Conservation (phyloP, 208 protist genomes). For the Leishmania guyanensis region DNA sequence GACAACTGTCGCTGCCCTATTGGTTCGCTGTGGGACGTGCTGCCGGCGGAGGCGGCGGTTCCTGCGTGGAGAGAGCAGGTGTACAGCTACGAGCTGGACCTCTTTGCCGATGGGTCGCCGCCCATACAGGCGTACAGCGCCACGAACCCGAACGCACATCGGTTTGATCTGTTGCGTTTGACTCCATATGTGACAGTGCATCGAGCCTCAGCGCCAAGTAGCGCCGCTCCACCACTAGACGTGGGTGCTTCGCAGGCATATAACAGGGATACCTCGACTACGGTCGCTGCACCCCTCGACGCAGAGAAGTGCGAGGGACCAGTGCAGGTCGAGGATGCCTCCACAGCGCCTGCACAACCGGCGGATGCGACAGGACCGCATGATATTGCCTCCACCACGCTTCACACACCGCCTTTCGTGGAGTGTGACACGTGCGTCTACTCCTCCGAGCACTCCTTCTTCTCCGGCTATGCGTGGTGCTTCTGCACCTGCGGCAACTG, state of each 20-base stretch:
- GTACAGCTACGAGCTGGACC: slow-evolving; percentile 79
- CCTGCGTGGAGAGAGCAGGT: slow-evolving; percentile 55
- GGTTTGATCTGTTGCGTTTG: slow-evolving; percentile 80
- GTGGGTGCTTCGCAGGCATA: background rate
- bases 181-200: slow-evolving; percentile 24
- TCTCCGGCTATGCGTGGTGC: slow-evolving; percentile 76
- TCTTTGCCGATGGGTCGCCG: slow-evolving; percentile 45
- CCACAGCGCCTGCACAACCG: background rate
- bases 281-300: background rate
- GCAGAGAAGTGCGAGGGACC: background rate
- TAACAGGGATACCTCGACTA: background rate
- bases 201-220: background rate
- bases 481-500: slow-evolving; percentile 59
- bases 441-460: slow-evolving; percentile 80
- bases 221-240: background rate
- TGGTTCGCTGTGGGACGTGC: slow-evolving; percentile 46
- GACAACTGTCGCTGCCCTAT: slow-evolving; percentile 51
- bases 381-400: background rate
- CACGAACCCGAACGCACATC: slow-evolving; percentile 60
- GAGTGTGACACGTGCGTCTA: slow-evolving; percentile 38
- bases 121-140: slow-evolving; percentile 80
- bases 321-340: background rate
- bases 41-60: slow-evolving; percentile 32
- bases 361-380: background rate
- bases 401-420: slow-evolving; percentile 17